phyloP scores from a whole-genome alignment of 495 filamentous ascomycete species.

The Barbatosphaeria neglecta region DNA sequence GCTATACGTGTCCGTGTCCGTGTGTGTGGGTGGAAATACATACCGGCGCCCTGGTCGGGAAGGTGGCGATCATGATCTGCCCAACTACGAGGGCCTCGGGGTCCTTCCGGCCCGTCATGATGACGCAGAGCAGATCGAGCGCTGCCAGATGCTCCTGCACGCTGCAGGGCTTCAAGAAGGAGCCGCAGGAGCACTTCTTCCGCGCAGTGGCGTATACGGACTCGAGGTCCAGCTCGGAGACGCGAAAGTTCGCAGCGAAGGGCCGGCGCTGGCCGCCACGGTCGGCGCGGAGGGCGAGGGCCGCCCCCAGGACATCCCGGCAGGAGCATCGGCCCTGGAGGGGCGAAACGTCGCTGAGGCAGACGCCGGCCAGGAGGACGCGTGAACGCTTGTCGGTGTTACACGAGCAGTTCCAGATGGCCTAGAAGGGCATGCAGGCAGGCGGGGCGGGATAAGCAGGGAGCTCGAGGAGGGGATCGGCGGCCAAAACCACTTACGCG shows the following conservation, averaged over 20 bases:
- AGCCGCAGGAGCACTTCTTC: not conserved
- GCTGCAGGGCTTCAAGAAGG: not conserved
- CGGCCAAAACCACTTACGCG: no score
- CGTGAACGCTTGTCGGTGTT: not conserved
- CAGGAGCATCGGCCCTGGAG: not conserved
- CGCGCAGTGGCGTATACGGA: not conserved
- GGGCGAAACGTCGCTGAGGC: not conserved
- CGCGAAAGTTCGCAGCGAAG: not conserved
- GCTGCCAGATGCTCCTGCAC: not conserved
- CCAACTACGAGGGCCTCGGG: not conserved
- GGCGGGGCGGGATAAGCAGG: not conserved
- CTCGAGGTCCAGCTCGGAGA: not conserved
- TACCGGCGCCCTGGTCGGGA: not conserved
- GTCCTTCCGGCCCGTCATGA: not conserved
- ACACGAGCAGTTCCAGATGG: not conserved
- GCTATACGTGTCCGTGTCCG: no score
- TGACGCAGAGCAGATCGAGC: not conserved
- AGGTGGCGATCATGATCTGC: not conserved
- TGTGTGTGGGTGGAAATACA: no score
- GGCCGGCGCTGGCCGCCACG: not conserved
- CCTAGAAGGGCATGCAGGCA: not conserved
- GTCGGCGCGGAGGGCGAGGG: not conserved
- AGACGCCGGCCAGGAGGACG: not conserved
- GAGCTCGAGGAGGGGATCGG: not conserved
- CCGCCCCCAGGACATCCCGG: not conserved